phyloP scores from a whole-genome alignment of 441 rosid species.

The Aquilaria agallochum region DNA sequence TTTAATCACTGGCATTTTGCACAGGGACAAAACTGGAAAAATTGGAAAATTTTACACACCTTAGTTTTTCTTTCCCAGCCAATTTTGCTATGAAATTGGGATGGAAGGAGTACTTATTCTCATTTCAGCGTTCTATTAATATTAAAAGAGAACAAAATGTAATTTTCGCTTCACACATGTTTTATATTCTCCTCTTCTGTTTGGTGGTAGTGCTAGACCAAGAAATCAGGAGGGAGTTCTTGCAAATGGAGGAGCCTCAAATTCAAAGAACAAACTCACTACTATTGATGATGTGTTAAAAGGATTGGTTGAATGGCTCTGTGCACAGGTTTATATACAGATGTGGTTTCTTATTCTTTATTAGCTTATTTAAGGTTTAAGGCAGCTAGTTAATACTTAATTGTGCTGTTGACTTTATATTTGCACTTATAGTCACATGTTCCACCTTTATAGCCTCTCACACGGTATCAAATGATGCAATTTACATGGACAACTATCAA shows the following conservation, averaged over 20 bases:
- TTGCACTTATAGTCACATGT: not conserved
- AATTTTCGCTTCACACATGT: no score
- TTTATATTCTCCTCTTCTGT: constrained; percentile 14
- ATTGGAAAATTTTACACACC: no score
- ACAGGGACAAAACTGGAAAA: not conserved
- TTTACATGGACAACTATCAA: no score
- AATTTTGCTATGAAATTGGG: no score
- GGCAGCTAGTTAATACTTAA: not conserved
- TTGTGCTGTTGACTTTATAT: no score
- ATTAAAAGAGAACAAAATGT: no score
- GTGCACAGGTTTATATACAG: constrained; percentile 66
- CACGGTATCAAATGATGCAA: no score
- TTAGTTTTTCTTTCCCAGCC: no score
- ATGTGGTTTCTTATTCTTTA: not conserved
- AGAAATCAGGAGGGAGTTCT: constrained; percentile 35
- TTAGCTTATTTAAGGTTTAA: constrained; percentile 3
- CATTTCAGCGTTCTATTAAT: no score
- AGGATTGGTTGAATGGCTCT: constrained; percentile 94
- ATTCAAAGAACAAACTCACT: constrained; percentile 54
- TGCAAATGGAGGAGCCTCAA: constrained; percentile 68
- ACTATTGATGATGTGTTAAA: constrained; percentile 79
- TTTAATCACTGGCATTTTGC: not conserved
- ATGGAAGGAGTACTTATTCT: no score
- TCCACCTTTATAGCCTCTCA: not conserved
- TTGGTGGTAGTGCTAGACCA: constrained; percentile 61